Conservation (phyloP, 2,329 filamentous ascomycete species). For the Cryphonectria parasitica region DNA sequence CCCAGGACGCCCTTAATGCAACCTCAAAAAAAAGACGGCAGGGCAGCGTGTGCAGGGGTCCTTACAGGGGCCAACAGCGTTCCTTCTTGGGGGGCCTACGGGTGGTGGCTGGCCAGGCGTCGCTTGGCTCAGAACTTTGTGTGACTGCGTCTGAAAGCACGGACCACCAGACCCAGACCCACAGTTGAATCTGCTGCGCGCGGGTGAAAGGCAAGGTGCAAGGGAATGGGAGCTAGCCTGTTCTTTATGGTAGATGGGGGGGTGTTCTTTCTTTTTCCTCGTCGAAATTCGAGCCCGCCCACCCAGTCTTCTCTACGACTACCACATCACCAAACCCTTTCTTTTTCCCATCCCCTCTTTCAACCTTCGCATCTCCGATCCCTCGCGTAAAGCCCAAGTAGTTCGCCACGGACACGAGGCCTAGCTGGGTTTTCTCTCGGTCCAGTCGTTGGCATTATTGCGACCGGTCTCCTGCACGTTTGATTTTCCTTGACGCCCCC, state of each 20-base stretch:
- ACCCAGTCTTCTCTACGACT: not conserved
- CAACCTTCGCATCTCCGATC: not conserved
- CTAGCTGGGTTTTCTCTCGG: not conserved
- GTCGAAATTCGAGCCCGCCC: not conserved
- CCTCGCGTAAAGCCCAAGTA: not conserved
- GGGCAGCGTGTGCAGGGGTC: not conserved
- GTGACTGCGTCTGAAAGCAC: not conserved
- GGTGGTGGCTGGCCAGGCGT: not conserved
- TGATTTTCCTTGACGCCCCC: slow-evolving; percentile 13
- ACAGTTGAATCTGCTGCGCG: not conserved
- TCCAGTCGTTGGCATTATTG: not conserved
- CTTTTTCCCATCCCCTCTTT: not conserved
- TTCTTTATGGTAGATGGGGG: not conserved
- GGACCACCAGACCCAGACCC: not conserved
- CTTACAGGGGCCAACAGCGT: not conserved
- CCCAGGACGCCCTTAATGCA: not conserved
- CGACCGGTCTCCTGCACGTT: slow-evolving; percentile 2
- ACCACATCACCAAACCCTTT: not conserved
- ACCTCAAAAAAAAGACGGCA: not conserved
- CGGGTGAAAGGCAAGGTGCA: not conserved
- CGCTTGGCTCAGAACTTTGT: slow-evolving; percentile 8
- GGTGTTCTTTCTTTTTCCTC: not conserved
- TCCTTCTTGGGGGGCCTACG: not conserved
- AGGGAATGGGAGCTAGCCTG: not conserved
- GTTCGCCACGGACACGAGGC: not conserved